Conservation (phyloP, 768 basidiomycete genomes). For the Imleria badia region DNA sequence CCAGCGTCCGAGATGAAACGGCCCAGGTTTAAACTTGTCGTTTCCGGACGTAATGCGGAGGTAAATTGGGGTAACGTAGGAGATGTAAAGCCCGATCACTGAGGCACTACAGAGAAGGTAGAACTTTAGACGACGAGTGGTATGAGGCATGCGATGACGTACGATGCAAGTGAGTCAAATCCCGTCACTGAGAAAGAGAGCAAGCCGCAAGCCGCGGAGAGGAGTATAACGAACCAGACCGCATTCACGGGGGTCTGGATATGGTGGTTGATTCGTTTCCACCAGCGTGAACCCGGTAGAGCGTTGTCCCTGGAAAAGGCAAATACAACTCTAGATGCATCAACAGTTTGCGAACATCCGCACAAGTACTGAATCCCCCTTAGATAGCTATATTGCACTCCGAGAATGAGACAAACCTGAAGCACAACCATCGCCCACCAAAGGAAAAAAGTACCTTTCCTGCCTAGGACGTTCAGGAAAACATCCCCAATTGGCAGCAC, state of each 20-base stretch:
- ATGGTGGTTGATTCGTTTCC: slow-evolving; percentile 33
- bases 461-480: slow-evolving; percentile 38
- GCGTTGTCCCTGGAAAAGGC: slow-evolving; percentile 42
- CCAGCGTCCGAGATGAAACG: slow-evolving; percentile 34
- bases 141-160: neutral
- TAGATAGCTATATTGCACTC: neutral
- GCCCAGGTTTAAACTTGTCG: slow-evolving; percentile 33
- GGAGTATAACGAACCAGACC: slow-evolving; percentile 39
- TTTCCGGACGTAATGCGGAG: slow-evolving; percentile 37
- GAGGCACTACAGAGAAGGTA: slow-evolving; percentile 21
- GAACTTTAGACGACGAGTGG: no score
- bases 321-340: slow-evolving; percentile 47
- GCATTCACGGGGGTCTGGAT: slow-evolving; percentile 40
- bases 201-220: slow-evolving; percentile 31
- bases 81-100: slow-evolving; percentile 37
- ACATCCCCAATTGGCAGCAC: slow-evolving; percentile 43
- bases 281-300: slow-evolving; percentile 38
- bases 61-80: slow-evolving; percentile 39
- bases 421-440: slow-evolving; percentile 46
- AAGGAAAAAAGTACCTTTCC: slow-evolving; percentile 41
- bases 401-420: slow-evolving; percentile 30
- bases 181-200: slow-evolving; percentile 35
- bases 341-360: slow-evolving; percentile 46
- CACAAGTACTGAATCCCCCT: slow-evolving; percentile 34
- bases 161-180: slow-evolving; percentile 38